Percentiles rank a stretch among this genome's conserved stretches.
Conservation (phyloP, 768 basidiomycete genomes). For the Wakefieldia striispora region DNA sequence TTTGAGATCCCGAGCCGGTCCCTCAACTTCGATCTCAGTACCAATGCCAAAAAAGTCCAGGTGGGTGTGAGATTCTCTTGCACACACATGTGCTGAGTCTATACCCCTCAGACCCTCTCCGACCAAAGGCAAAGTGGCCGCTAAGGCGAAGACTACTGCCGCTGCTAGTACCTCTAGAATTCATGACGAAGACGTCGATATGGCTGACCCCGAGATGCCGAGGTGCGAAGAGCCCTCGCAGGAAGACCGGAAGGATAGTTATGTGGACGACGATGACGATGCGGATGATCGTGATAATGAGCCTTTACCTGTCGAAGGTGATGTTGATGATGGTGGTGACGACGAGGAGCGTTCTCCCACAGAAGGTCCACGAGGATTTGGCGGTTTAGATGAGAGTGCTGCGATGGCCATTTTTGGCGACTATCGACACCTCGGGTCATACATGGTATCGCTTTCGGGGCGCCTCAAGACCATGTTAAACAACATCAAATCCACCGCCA, state of each 20-base stretch:
- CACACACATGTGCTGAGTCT: slow-evolving; percentile 12
- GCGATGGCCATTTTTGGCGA: slow-evolving; percentile 84
- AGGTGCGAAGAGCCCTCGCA: slow-evolving; percentile 43
- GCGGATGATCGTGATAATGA: slow-evolving; percentile 50
- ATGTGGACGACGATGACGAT: slow-evolving; percentile 40
- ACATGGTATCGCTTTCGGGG: slow-evolving; percentile 84
- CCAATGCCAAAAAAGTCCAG: slow-evolving; percentile 78
- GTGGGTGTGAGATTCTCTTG: slow-evolving; percentile 34
- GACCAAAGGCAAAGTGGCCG: slow-evolving; percentile 57
- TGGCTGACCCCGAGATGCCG: slow-evolving; percentile 61
- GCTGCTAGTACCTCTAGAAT: slow-evolving; percentile 61
- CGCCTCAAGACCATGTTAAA: slow-evolving; percentile 89
- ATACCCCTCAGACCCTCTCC: slow-evolving; percentile 40
- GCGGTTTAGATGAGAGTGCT: slow-evolving; percentile 63
- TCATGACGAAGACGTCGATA: slow-evolving; percentile 73
- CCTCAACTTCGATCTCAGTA: slow-evolving; percentile 39
- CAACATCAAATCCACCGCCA: slow-evolving; percentile 83
- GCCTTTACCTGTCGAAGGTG: slow-evolving; percentile 45
- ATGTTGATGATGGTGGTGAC: slow-evolving; percentile 43
- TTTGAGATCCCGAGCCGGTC: slow-evolving; percentile 56
- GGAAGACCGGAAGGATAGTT: slow-evolving; percentile 46
- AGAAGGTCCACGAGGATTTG: slow-evolving; percentile 40
- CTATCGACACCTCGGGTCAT: slow-evolving; percentile 86
- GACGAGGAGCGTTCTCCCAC: slow-evolving; percentile 36
- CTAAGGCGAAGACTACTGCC: slow-evolving; percentile 56